phyloP scores from a whole-genome alignment of 2,329 filamentous ascomycete species.

The Penicillium janthinellum region DNA sequence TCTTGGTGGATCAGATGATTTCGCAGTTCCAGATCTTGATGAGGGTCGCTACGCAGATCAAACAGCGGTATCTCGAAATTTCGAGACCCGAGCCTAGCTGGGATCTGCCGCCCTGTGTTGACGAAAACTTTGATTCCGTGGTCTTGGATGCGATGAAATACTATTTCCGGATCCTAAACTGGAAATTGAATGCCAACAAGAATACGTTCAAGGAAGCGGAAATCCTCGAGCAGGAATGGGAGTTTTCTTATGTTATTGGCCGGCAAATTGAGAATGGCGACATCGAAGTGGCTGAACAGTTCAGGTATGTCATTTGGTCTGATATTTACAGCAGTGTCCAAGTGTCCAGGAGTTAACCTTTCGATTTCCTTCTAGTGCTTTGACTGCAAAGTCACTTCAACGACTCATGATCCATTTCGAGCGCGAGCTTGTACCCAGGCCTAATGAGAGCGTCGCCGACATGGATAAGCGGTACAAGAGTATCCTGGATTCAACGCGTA shows the following conservation, averaged over 20 bases:
- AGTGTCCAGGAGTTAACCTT: constrained; percentile 27
- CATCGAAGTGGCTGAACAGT: constrained; percentile 96
- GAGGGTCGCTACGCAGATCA: constrained; percentile 88
- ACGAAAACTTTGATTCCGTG: constrained; percentile 91
- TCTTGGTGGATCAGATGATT: constrained; percentile 98
- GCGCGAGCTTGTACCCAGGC: constrained; percentile 79
- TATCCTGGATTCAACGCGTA: constrained; percentile 90
- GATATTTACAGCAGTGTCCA: neutral
- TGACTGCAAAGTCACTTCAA: constrained; percentile 89
- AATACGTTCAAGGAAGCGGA: constrained; percentile 99
- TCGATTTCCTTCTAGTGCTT: constrained; percentile 54
- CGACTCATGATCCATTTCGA: constrained; percentile 90
- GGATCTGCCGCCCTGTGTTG: constrained; percentile 94
- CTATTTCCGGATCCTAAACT: constrained; percentile 98
- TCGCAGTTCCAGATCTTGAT: constrained; percentile 92
- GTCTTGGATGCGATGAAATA: constrained; percentile 93
- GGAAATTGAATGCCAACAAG: constrained; percentile 96
- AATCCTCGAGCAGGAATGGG: constrained; percentile 96
- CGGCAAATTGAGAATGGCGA: constrained; percentile 89
- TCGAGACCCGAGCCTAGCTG: constrained; percentile 87
- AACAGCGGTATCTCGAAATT: constrained; percentile 81
- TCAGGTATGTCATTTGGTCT: constrained; percentile 57
- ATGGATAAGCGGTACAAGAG: constrained; percentile 98
- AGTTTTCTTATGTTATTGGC: constrained; percentile 92
- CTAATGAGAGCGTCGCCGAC: constrained; percentile 78